Conservation (phyloP, 2,329 filamentous ascomycete genomes). For the Calonectria leucothoes region DNA sequence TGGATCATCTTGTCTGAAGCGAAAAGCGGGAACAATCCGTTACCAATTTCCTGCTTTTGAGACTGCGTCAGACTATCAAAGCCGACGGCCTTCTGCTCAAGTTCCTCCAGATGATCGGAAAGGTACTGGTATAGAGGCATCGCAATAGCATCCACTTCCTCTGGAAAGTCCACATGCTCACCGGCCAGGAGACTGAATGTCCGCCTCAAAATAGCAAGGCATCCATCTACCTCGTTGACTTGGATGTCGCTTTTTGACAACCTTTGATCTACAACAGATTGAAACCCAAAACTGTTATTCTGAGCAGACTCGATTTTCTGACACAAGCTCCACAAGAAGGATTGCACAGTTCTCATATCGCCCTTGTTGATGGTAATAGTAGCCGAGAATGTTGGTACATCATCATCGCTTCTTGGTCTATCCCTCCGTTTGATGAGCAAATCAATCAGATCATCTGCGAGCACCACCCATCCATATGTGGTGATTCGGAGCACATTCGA, state of each 20-base stretch:
- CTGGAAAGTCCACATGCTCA: background rate
- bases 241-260: background rate
- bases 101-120: background rate
- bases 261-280: background rate
- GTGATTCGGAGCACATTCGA: background rate
- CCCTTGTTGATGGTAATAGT: background rate
- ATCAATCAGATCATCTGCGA: background rate
- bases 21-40: background rate
- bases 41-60: background rate
- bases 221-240: background rate
- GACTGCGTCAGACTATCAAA: background rate
- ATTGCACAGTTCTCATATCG: background rate
- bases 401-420: background rate
- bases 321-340: background rate
- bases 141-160: too few relatives aligned
- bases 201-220: background rate
- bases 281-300: background rate
- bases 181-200: background rate
- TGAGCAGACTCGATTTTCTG: background rate
- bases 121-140: background rate
- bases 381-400: background rate
- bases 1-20: background rate
- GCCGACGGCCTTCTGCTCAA: background rate
- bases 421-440: background rate
- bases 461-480: background rate